These are phyloP conservation scores for Hyaloperonospora arabidopsidis DNA, from an alignment of 352 stramenopile species.

Conservation along the genomic window DNA sequence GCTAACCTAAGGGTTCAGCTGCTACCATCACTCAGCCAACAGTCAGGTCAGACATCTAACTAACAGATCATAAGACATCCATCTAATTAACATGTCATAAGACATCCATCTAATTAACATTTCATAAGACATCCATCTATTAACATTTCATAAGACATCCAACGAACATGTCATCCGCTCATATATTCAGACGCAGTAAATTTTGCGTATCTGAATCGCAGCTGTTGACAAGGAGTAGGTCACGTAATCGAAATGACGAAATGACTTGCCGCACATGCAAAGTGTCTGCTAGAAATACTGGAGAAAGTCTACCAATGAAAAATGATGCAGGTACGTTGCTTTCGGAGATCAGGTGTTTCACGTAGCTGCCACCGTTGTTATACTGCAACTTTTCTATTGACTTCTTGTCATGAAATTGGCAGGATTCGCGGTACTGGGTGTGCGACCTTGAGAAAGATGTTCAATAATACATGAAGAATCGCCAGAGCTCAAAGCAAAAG, in stretches of 20 bases:
- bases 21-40: too few species aligned
- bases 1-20: too few species aligned
- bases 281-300: constrained; percentile 78
- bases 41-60: too few species aligned
- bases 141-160: too few species aligned
- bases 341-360: constrained; percentile 52
- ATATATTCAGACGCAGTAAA: too few species aligned
- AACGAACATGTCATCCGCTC: too few species aligned
- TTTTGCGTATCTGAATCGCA: too few species aligned
- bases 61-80: too few species aligned
- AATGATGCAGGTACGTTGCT: constrained; percentile 77
- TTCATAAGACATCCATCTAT: too few species aligned
- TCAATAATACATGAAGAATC: constrained; percentile 98
- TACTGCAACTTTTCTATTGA: neutral
- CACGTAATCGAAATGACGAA: constrained; percentile 91
- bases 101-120: too few species aligned
- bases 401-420: neutral
- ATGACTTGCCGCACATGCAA: constrained; percentile 85
- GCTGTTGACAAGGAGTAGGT: constrained; percentile 83
- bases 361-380: neutral
- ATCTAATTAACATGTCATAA: too few species aligned
- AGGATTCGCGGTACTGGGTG: constrained; percentile 96
- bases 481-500: constrained; percentile 95
- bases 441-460: constrained; percentile 96
- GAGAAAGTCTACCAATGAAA: constrained; percentile 94